A percentile compares a stretch with the other conserved stretches of the same genome.
Evolutionary conservation across 495 filamentous ascomycete species (phyloP).

Genomic region (Aspergillus leporis): DNA sequence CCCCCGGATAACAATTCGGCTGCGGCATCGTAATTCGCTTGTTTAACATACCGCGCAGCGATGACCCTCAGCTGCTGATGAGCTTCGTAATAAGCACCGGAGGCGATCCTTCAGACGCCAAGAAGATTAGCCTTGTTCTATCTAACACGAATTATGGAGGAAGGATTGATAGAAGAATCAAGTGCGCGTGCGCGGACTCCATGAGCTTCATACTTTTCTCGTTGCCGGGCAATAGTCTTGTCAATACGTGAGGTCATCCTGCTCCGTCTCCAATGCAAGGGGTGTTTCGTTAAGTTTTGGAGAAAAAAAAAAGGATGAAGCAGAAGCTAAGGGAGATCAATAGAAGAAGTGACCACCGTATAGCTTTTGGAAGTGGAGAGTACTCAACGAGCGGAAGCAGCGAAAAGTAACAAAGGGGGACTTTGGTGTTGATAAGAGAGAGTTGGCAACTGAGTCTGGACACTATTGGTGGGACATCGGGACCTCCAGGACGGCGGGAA

Average conservation of each 20-base stretch:
- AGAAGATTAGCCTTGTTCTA: constrained; percentile 15
- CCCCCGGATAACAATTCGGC: constrained; percentile 84
- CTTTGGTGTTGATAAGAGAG: too few species aligned
- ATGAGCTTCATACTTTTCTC: constrained; percentile 57
- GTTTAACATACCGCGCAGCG: constrained; percentile 86
- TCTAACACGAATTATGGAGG: neutral
- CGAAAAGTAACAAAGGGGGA: too few species aligned
- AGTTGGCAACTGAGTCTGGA: too few species aligned
- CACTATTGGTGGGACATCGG: too few species aligned
- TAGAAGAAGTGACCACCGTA: too few species aligned
- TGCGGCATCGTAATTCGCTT: constrained; percentile 76
- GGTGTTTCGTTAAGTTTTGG: too few species aligned
- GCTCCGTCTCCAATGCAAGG: neutral
- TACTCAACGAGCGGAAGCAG: too few species aligned
- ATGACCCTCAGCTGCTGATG: constrained; percentile 96
- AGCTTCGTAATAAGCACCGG: constrained; percentile 95
- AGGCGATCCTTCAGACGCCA: constrained; percentile 66
- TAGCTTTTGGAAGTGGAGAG: too few species aligned
- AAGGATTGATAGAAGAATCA: neutral
- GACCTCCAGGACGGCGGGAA: too few species aligned
- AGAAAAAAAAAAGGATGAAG: too few species aligned
- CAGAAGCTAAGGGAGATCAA: too few species aligned
- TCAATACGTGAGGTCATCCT: constrained; percentile 66
- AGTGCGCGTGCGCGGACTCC: neutral
- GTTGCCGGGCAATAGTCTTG: constrained; percentile 70